phyloP scores from a whole-genome alignment of 306 rosid genomes.

The Cicer chorassanicum region DNA sequence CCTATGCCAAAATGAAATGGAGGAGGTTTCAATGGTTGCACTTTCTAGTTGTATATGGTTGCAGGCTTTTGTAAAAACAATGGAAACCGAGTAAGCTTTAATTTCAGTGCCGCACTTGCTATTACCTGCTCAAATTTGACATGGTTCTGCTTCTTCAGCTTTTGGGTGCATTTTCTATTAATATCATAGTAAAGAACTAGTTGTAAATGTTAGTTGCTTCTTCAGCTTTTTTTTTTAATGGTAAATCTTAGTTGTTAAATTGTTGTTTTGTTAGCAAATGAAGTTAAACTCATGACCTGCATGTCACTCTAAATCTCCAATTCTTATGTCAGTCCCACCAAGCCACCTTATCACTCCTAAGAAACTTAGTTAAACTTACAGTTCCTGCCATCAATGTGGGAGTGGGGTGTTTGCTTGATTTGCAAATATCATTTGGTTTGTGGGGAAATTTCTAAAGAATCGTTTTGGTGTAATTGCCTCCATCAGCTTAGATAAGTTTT shows the following conservation, averaged over 20 bases:
- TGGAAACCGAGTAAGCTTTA: conserved; percentile 91
- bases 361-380: too few relatives aligned
- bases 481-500: conserved; percentile 21
- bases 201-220: too few relatives aligned
- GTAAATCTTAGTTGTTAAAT: too few relatives aligned
- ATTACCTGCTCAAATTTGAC: neutral
- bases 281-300: too few relatives aligned
- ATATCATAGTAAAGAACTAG: conserved; percentile 17
- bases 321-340: too few relatives aligned
- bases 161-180: neutral
- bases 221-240: neutral
- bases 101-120: conserved; percentile 18
- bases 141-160: conserved; percentile 17
- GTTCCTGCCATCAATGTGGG: too few relatives aligned
- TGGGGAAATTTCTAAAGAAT: conserved; percentile 7
- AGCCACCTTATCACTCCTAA: too few relatives aligned
- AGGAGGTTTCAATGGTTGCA: conserved; percentile 90
- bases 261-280: too few relatives aligned
- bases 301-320: too few relatives aligned
- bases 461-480: neutral
- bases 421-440: conserved; percentile 19
- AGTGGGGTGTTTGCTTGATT: conserved; percentile 16
- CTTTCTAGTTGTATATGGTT: conserved; percentile 97
- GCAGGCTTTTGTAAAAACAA: conserved; percentile 88
- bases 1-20: conserved; percentile 89